Percentiles rank a stretch among this genome's conserved stretches.
Conservation (phyloP, 805 yeast genomes). For the Saturnispora serradocipensis region DNA sequence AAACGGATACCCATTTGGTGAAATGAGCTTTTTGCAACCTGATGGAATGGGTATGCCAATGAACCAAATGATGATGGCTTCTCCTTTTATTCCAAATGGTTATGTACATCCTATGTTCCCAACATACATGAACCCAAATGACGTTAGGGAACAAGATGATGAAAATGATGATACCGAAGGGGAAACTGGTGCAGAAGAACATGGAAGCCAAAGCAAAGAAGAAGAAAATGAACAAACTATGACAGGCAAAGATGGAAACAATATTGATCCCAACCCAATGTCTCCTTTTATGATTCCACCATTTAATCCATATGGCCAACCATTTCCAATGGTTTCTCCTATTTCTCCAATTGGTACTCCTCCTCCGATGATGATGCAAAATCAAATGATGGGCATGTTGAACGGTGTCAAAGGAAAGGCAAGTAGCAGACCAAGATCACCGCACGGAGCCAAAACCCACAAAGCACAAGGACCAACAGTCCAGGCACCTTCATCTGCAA, state of each 20-base stretch:
- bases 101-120: conserved; percentile 26
- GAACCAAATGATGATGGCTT: conserved; percentile 22
- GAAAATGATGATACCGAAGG: not conserved
- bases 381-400: conserved; percentile 9
- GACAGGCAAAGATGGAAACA: conserved; percentile 1
- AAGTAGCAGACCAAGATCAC: conserved; percentile 1
- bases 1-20: conserved; percentile 6
- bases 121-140: conserved; percentile 24
- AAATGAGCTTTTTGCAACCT: conserved; percentile 11
- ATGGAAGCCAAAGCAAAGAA: not conserved
- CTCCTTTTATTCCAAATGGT: conserved; percentile 28
- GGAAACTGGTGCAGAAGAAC: not conserved
- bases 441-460: not conserved
- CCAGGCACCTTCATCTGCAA: not conserved
- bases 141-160: not conserved
- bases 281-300: conserved; percentile 41
- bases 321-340: conserved; percentile 11
- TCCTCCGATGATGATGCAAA: conserved; percentile 10
- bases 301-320: conserved; percentile 36
- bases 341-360: conserved; percentile 19
- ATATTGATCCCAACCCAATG: conserved; percentile 14
- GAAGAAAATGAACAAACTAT: not conserved
- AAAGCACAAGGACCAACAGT: not conserved
- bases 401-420: conserved; percentile 3
- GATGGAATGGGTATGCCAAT: conserved; percentile 10